Conservation (phyloP, 495 filamentous ascomycete species). For the Haplographium delicatum region DNA sequence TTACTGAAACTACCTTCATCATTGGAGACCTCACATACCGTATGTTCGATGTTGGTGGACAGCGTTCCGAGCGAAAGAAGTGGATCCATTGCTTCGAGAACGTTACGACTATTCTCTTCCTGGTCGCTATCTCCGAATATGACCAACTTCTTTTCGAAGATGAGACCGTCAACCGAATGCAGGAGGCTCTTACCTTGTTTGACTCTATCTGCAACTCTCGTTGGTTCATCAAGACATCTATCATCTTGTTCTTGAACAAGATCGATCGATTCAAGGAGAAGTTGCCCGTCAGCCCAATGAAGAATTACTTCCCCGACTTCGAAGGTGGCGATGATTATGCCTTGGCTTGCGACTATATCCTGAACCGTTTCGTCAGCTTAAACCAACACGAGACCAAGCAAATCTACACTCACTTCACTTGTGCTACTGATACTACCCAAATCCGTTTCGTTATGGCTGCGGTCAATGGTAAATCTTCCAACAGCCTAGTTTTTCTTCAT, state of each 20-base stretch:
- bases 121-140: constrained; percentile 98
- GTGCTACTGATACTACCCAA: constrained; percentile 95
- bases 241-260: constrained; percentile 99
- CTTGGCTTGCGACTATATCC: constrained; percentile 92
- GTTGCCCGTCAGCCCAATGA: constrained; percentile 97
- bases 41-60: constrained; percentile 99
- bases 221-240: constrained; percentile 99
- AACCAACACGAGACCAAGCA: constrained; percentile 99
- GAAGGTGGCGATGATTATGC: constrained; percentile 91
- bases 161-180: constrained; percentile 95
- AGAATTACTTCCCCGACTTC: constrained; percentile 99
- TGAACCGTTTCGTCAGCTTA: constrained; percentile 93
- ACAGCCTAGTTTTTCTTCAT: neutral
- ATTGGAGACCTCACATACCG: constrained; percentile 96
- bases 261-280: constrained; percentile 99
- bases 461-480: constrained; percentile 77
- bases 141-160: constrained; percentile 98
- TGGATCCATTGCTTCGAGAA: constrained; percentile 99
- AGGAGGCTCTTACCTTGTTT: constrained; percentile 95
- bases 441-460: constrained; percentile 99
- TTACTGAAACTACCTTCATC: constrained; percentile 97
- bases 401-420: constrained; percentile 99
- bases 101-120: constrained; percentile 95
- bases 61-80: constrained; percentile 99
- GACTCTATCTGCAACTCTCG: constrained; percentile 99